Evolutionary conservation across 805 yeast species (phyloP).

Genomic region (Yamadazyma scolyti): DNA sequence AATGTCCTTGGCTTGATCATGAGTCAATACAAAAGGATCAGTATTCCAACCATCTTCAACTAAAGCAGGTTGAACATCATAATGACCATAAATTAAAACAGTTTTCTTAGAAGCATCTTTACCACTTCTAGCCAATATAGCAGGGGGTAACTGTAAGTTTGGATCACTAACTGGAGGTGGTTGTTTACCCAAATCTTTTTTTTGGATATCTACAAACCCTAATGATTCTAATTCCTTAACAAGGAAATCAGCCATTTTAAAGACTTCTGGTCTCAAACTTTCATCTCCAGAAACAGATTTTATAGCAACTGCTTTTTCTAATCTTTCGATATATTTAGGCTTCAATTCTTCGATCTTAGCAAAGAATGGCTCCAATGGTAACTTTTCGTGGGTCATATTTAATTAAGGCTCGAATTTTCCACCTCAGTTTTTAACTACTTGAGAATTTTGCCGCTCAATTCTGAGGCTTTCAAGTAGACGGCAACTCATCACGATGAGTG

Average conservation of each 20-base stretch:
- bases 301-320: conserved; percentile 83
- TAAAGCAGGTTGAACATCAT: conserved; percentile 97
- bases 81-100: conserved; percentile 91
- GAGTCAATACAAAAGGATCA: conserved; percentile 78
- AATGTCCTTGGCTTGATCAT: conserved; percentile 57
- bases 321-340: conserved; percentile 67
- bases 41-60: conserved; percentile 92
- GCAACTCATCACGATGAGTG: not conserved
- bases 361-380: conserved; percentile 46
- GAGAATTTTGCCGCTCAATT: not conserved
- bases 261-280: conserved; percentile 79
- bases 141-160: conserved; percentile 80
- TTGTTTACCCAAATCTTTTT: conserved; percentile 81
- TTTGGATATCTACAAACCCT: conserved; percentile 80
- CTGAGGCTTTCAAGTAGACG: not conserved
- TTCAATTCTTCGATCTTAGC: conserved; percentile 69
- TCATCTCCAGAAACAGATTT: conserved; percentile 95
- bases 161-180: conserved; percentile 82
- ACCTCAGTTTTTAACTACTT: not conserved
- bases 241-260: conserved; percentile 84
- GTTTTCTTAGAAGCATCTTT: conserved; percentile 79
- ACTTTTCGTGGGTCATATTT: conserved; percentile 36
- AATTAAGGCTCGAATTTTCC: not conserved
- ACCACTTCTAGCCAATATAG: conserved; percentile 89
- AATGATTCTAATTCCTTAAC: conserved; percentile 61